Base-by-base conservation (phyloP, 2,329 filamentous ascomycete genomes). In the Colletotrichum sp. region DNA sequence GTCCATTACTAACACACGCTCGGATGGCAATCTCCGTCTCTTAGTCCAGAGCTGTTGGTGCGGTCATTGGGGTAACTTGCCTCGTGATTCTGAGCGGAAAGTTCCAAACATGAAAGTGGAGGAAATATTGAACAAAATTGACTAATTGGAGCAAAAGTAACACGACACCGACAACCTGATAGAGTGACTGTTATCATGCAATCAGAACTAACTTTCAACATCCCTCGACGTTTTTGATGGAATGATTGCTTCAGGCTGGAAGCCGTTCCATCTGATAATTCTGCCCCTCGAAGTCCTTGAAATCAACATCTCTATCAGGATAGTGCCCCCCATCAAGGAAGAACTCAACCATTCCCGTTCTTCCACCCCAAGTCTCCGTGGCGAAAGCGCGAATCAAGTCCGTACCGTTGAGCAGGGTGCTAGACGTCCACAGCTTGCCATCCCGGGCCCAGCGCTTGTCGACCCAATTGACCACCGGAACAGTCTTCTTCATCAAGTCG, bases 371-470 rank as follows among this genome's bases (percentile, higher is more conserved):
- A 8, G 76, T 79, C 55, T 81, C 68, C 16, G 73, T 74, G 4
- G 75, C 76, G 56, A 85, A 85, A 5, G 79, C 80, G 5, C 75
- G 65, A 79, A 84, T 83, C 78, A 85, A 77, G 56, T 85, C 84
- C 1, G 78, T 72, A 0, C 84, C 84, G 43, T 85, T 85, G 61
- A 85, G 77, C 22, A 85, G 75, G 4, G 83, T 72, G 8, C 83
- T 81, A 61, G 80, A 82, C 2, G 82, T 84, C 84, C 84, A 85
- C 28, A 85, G 39, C 79, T 85, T 85, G 0, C 82, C 84, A 39
- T 85, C 84, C 3, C 78, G 77, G 6, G 76, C 82, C 81, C 83
- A 85, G 22, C 84, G 83, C 72, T 80, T 83, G 77, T 84, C 81
- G 5, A 86, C 81, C 86, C 86, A 87, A 27, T 82, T 79, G 12